phyloP scores from a whole-genome alignment of 2,329 filamentous ascomycete species.

The Cladophialophora carrionii region DNA sequence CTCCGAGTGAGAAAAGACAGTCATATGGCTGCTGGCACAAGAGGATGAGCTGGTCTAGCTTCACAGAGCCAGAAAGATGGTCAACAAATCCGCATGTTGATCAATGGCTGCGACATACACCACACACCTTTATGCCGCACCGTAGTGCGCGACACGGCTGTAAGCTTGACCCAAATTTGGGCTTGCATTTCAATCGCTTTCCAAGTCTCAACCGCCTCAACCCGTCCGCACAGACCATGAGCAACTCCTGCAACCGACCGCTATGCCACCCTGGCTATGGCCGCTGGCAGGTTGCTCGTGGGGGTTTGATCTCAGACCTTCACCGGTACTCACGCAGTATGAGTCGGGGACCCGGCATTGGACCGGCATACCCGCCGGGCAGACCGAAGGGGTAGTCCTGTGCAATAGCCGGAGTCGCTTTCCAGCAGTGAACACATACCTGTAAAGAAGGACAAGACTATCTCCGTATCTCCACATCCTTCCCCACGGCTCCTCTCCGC shows the following conservation, averaged over 20 bases:
- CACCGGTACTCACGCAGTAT: no score
- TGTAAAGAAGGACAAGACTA: neutral
- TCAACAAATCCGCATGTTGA: no score
- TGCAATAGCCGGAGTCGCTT: neutral
- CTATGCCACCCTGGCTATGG: neutral
- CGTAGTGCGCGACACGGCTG: neutral
- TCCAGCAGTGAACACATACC: neutral
- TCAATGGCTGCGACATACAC: no score
- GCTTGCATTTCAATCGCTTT: neutral
- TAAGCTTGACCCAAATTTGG: neutral
- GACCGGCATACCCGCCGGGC: conserved; percentile 2
- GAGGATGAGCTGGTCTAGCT: neutral
- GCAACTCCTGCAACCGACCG: neutral
- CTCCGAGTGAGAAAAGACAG: neutral
- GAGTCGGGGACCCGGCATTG: neutral
- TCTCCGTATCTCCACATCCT: conserved; percentile 1
- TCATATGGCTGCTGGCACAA: neutral
- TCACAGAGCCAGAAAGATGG: neutral
- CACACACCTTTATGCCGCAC: neutral
- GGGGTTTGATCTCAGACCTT: no score
- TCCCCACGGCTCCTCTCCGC: conserved; percentile 15
- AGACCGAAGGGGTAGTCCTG: neutral
- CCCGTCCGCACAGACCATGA: no score
- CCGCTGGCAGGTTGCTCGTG: neutral
- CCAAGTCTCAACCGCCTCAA: no score